These are phyloP conservation scores for Carpinus viminea DNA, from an alignment of 306 rosid genomes.

Conservation along the genomic window DNA sequence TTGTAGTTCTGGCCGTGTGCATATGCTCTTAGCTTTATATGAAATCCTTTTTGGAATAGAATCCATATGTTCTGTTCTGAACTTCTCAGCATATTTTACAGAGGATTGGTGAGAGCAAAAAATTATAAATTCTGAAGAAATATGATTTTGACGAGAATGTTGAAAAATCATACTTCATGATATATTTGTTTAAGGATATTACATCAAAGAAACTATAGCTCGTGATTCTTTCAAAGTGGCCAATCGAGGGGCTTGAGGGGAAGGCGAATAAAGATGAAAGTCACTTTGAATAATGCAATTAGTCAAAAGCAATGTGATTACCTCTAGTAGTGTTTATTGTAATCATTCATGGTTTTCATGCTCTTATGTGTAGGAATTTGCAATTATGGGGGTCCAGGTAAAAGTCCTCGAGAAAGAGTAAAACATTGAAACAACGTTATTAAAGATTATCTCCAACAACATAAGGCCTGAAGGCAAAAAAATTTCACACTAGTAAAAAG, in stretches of 20 bases:
- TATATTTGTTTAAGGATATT: too few relatives aligned
- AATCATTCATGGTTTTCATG: constrained; percentile 4
- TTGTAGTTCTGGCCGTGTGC: too few relatives aligned
- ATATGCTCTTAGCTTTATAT: not conserved
- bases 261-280: not conserved
- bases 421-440: not conserved
- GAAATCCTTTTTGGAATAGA: not conserved
- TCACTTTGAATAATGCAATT: constrained; percentile 11
- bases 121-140: too few relatives aligned
- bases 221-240: not conserved
- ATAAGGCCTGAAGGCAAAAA: not conserved
- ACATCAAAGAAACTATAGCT: not conserved
- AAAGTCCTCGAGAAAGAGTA: not conserved
- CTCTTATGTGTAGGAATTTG: constrained; percentile 10
- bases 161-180: too few relatives aligned
- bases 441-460: not conserved
- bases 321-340: not conserved
- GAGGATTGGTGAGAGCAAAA: too few relatives aligned
- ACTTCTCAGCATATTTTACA: too few relatives aligned
- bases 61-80: not conserved
- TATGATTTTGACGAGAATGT: too few relatives aligned
- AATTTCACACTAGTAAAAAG: not conserved
- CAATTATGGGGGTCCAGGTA: not conserved
- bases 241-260: not conserved
- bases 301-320: constrained; percentile 20